phyloP scores from a whole-genome alignment of 1,139 yeast species.

The Geotrichum histeridarum region DNA sequence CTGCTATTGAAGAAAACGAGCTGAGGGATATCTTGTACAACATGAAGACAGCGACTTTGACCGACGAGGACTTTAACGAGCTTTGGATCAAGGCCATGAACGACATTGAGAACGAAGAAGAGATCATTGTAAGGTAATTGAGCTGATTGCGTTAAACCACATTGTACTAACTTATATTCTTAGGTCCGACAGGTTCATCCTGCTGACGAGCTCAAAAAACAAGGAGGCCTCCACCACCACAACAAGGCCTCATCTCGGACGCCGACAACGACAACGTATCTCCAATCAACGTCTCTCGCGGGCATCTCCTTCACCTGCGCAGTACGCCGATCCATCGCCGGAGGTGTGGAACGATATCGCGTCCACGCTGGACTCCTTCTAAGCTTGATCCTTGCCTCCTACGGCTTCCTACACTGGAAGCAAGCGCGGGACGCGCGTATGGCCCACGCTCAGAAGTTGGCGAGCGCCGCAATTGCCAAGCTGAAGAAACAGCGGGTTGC shows the following conservation, averaged over 20 bases:
- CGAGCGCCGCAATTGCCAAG: conserved; percentile 31
- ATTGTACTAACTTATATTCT: background rate
- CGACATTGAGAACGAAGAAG: conserved; percentile 67
- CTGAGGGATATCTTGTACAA: conserved; percentile 28
- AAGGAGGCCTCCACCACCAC: conserved; percentile 18
- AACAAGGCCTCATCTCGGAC: conserved; percentile 4
- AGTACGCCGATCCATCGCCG: conserved; percentile 12
- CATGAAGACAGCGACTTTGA: conserved; percentile 30
- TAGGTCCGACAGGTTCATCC: conserved; percentile 11
- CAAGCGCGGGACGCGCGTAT: conserved; percentile 11
- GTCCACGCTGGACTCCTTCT: conserved; percentile 10
- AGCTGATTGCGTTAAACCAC: background rate
- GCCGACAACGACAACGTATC: conserved; percentile 25
- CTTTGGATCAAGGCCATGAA: conserved; percentile 67
- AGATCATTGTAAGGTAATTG: conserved; percentile 63
- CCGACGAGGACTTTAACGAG: conserved; percentile 72
- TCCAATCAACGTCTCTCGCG: conserved; percentile 38
- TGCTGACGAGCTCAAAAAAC: conserved; percentile 15
- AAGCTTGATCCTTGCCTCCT: background rate
- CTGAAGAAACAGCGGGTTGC: conserved; percentile 38
- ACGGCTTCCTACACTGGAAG: conserved; percentile 31
- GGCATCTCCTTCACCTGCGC: conserved; percentile 36
- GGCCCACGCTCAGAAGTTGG: conserved; percentile 29
- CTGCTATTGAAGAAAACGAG: conserved; percentile 32
- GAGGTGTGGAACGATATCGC: conserved; percentile 11